Conservation (phyloP, 1,139 yeast species). For the Nematodospora anomalae region DNA sequence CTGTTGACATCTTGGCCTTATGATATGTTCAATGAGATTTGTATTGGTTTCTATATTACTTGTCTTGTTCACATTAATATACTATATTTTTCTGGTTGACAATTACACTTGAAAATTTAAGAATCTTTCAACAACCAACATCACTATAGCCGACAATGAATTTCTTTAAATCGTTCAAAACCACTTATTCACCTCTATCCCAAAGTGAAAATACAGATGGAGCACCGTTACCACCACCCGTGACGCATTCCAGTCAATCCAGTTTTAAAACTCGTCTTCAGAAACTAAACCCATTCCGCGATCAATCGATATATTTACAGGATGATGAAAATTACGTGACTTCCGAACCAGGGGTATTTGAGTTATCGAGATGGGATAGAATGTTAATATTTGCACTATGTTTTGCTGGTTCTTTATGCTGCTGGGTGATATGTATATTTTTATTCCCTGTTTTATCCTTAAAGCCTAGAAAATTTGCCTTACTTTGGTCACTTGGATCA, state of each 20-base stretch:
- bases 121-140: no score
- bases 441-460: constrained; percentile 56
- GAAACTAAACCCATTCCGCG: constrained; percentile 42
- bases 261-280: constrained; percentile 32
- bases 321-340: constrained; percentile 49
- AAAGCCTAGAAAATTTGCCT: constrained; percentile 59
- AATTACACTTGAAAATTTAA: no score
- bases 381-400: constrained; percentile 56
- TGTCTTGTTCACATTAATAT: neutral
- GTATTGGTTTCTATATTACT: neutral
- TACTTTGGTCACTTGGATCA: constrained; percentile 63
- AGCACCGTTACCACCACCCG: constrained; percentile 44
- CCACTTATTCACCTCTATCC: constrained; percentile 32
- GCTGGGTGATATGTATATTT: constrained; percentile 55
- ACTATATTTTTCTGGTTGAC: neutral
- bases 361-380: constrained; percentile 59
- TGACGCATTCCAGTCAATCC: constrained; percentile 22
- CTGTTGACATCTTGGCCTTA: constrained; percentile 7
- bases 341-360: constrained; percentile 47
- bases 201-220: constrained; percentile 34
- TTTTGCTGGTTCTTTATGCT: constrained; percentile 53
- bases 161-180: constrained; percentile 37
- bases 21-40: no score
- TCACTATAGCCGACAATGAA: no score
- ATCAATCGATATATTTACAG: constrained; percentile 37